A percentile compares a stretch with the other conserved stretches of the same genome.
phyloP scores from a whole-genome alignment of 768 basidiomycete species.

The Calocybe gangraenosa region DNA sequence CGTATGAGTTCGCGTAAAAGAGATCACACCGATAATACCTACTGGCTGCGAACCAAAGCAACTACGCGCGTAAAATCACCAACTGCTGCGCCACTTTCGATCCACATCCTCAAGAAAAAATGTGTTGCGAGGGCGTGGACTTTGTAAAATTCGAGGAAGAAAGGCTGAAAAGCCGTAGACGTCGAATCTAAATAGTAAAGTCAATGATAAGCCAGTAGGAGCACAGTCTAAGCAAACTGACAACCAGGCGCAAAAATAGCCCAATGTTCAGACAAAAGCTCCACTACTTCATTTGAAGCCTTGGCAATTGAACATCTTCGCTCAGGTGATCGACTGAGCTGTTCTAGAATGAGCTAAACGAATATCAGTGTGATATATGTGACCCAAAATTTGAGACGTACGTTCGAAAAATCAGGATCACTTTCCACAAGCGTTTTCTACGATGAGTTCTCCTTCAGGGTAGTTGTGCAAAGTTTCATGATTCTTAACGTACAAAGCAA shows the following conservation, averaged over 20 bases:
- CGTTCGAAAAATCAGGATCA: constrained; percentile 77
- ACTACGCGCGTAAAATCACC: constrained; percentile 78
- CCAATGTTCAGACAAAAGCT: constrained; percentile 82
- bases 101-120: constrained; percentile 94
- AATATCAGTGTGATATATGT: constrained; percentile 12
- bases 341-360: constrained; percentile 71
- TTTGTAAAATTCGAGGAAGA: constrained; percentile 80
- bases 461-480: too few species aligned
- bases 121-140: constrained; percentile 78
- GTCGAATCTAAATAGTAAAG: constrained; percentile 54
- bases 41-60: constrained; percentile 83
- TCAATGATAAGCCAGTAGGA: constrained; percentile 3
- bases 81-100: constrained; percentile 72
- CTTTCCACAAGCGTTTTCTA: constrained; percentile 66
- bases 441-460: neutral
- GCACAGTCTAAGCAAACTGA: constrained; percentile 30
- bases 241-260: constrained; percentile 83
- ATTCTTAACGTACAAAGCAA: constrained; percentile 55
- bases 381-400: constrained; percentile 20
- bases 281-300: constrained; percentile 84
- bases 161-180: constrained; percentile 78
- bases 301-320: constrained; percentile 80
- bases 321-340: constrained; percentile 67
- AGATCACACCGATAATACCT: constrained; percentile 26
- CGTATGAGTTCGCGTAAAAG: constrained; percentile 7